Percentiles rank a stretch among this genome's conserved stretches.
These are phyloP conservation scores for Crotalaria pallida DNA, from an alignment of 306 rosid species.

Conservation along the genomic window DNA sequence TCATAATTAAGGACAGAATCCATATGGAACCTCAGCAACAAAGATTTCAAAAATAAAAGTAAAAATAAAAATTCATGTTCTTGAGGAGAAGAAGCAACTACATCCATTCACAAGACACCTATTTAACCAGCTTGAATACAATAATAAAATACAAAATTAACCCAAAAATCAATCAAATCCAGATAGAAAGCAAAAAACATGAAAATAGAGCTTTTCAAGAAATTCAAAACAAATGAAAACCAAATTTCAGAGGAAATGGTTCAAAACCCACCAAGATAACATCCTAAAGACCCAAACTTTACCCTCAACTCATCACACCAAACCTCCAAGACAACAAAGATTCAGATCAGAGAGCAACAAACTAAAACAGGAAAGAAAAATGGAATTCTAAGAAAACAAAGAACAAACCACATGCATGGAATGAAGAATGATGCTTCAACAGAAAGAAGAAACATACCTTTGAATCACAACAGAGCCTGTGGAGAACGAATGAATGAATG, in stretches of 20 bases:
- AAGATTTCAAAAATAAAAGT: not conserved
- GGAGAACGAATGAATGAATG: constrained; percentile 20
- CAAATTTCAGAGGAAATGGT: not conserved
- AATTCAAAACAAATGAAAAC: not conserved
- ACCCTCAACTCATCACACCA: not conserved
- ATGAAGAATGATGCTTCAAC: not conserved
- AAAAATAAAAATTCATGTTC: not conserved
- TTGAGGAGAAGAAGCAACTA: not conserved
- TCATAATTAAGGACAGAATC: constrained; percentile 6
- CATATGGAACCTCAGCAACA: not conserved
- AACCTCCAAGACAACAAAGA: not conserved
- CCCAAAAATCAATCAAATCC: not conserved
- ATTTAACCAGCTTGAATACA: not conserved
- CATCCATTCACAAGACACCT: constrained; percentile 4
- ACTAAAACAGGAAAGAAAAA: not conserved
- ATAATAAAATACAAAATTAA: not conserved
- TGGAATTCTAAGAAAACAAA: not conserved
- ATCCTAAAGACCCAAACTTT: constrained; percentile 16
- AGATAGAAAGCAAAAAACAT: not conserved
- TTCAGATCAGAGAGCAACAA: constrained; percentile 7
- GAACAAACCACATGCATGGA: not conserved
- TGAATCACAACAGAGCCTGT: constrained; percentile 19
- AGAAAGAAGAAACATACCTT: constrained; percentile 23
- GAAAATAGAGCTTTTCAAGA: not conserved
- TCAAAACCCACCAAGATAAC: constrained; percentile 12